These are phyloP conservation scores for Jimgerdemannia lactiflua DNA, from an alignment of 192 early-diverging fungal genomes.

Conservation along the genomic window DNA sequence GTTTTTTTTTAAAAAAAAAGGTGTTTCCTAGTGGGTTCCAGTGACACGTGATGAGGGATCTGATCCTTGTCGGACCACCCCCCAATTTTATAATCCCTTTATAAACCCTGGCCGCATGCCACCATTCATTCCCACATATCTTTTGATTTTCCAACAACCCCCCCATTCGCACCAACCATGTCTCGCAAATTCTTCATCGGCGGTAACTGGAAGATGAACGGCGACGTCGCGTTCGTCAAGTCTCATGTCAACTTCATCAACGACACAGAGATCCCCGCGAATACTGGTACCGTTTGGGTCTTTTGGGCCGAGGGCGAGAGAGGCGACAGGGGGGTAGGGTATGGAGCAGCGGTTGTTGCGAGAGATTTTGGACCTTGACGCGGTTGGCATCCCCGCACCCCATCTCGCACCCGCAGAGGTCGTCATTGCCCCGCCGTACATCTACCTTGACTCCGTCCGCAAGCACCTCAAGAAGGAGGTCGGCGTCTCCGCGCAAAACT, in stretches of 20 bases:
- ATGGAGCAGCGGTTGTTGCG: not conserved
- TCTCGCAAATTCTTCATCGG: constrained; percentile 87
- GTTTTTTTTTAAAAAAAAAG: too few species aligned
- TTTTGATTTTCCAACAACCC: constrained; percentile 8
- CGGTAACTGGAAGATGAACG: constrained; percentile 99
- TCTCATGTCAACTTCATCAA: constrained; percentile 79
- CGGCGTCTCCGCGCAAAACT: constrained; percentile 96
- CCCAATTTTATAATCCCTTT: too few species aligned
- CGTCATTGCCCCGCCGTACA: constrained; percentile 92
- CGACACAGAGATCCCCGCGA: constrained; percentile 53
- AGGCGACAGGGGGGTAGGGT: not conserved
- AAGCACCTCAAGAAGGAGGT: constrained; percentile 76
- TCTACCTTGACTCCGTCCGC: constrained; percentile 85
- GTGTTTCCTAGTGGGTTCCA: too few species aligned
- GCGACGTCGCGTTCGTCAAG: constrained; percentile 70
- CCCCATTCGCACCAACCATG: constrained; percentile 36
- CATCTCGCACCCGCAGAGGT: constrained; percentile 65
- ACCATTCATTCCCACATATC: too few species aligned
- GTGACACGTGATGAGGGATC: too few species aligned
- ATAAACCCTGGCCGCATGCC: too few species aligned
- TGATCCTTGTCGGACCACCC: too few species aligned
- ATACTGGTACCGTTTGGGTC: constrained; percentile 55
- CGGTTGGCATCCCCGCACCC: constrained; percentile 1
- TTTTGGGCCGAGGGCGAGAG: constrained; percentile 13
- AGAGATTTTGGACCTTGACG: not conserved